These are phyloP conservation scores for Cardiospermum halicacabum DNA, from an alignment of 345 rosid genomes.

Conservation along the genomic window DNA sequence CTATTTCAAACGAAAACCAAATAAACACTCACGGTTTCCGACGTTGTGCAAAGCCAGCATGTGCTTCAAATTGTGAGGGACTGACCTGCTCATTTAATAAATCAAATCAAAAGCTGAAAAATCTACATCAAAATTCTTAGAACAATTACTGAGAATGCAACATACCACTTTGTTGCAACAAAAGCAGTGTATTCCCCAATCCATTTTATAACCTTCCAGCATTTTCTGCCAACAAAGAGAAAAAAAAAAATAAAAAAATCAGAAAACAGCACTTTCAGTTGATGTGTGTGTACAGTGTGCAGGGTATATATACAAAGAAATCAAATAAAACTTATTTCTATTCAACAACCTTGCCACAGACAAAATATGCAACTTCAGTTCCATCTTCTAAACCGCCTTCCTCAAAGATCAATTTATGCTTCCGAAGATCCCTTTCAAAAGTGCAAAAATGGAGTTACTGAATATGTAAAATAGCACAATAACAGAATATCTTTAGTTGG, in stretches of 20 bases:
- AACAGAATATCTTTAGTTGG: constrained; percentile 4
- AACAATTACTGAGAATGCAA: constrained; percentile 15
- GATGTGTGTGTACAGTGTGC: too few species aligned
- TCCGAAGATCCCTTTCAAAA: constrained; percentile 65
- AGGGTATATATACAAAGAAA: too few species aligned
- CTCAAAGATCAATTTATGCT: constrained; percentile 87
- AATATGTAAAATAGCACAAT: too few species aligned
- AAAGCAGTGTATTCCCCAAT: constrained; percentile 72
- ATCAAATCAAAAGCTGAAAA: constrained; percentile 16
- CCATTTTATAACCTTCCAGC: constrained; percentile 79
- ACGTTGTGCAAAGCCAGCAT: constrained; percentile 92
- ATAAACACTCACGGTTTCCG: constrained; percentile 79
- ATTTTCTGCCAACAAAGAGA: constrained; percentile 50
- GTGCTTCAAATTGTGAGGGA: constrained; percentile 91
- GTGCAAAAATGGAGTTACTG: neutral
- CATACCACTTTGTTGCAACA: constrained; percentile 81
- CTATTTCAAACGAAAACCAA: neutral
- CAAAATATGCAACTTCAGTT: constrained; percentile 80
- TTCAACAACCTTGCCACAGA: constrained; percentile 66
- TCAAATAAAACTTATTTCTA: neutral
- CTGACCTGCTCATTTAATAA: constrained; percentile 57
- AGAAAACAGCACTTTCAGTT: constrained; percentile 12
- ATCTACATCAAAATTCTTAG: constrained; percentile 3
- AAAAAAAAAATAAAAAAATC: constrained; percentile 18
- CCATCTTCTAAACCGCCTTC: constrained; percentile 83